These are phyloP conservation scores for Kazachstania viticola DNA, from an alignment of 805 yeast genomes.

Conservation along the genomic window DNA sequence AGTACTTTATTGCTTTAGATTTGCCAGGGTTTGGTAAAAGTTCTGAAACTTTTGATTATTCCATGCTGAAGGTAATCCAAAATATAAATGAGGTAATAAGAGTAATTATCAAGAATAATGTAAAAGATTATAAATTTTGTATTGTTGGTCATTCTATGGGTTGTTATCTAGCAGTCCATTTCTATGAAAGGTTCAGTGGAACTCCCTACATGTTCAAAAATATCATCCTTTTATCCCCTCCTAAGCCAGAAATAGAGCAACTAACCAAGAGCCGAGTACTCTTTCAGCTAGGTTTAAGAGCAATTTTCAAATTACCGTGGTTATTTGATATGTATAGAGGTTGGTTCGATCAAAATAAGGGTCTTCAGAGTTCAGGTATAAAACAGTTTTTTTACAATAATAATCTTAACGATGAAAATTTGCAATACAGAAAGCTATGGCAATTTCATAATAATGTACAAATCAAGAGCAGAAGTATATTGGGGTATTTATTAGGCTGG, in stretches of 20 bases:
- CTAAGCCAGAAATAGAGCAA: conserved; percentile 22
- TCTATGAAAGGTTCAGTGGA: conserved; percentile 26
- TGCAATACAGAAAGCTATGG: conserved; percentile 17
- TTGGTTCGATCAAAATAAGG: conserved; percentile 22
- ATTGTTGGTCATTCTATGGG: conserved; percentile 67
- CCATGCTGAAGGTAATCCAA: conserved; percentile 9
- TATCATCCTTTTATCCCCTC: conserved; percentile 39
- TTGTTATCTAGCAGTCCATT: conserved; percentile 39
- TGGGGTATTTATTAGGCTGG: conserved; percentile 25
- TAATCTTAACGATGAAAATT: conserved; percentile 3
- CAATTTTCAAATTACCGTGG: conserved; percentile 14
- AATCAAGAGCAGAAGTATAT: conserved; percentile 18
- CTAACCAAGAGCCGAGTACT: conserved; percentile 8
- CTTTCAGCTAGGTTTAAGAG: conserved; percentile 8
- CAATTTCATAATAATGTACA: conserved; percentile 22
- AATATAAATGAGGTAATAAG: conserved; percentile 2
- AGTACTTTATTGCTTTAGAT: conserved; percentile 61
- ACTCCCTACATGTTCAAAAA: conserved; percentile 9
- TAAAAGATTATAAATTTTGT: conserved; percentile 3
- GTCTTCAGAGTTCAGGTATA: conserved; percentile 24
- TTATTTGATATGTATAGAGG: conserved; percentile 20
- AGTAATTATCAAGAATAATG: neutral
- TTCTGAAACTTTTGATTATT: conserved; percentile 12
- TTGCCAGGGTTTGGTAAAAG: conserved; percentile 79
- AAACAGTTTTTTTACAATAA: conserved; percentile 13